Conservation (phyloP, 1,284 basidiomycete genomes). For the Bondarzewia mesenterica region DNA sequence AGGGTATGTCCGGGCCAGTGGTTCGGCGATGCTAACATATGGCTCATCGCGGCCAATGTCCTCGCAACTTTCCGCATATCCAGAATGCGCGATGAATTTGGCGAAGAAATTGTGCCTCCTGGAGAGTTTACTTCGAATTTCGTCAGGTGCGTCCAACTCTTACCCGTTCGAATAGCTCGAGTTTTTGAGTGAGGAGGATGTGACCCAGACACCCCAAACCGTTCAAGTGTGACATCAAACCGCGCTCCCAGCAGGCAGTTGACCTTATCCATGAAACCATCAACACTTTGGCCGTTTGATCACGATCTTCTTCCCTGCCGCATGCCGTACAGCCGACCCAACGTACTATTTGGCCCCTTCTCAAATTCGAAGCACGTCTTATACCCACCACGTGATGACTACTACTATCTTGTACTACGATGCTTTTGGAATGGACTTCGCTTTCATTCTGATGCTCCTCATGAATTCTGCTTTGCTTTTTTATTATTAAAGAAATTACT, state of each 20-base stretch:
- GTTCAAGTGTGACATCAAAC: constrained; percentile 12
- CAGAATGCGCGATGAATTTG: constrained; percentile 6
- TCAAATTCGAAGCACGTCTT: neutral
- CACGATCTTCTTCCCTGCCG: neutral
- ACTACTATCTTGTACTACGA: neutral
- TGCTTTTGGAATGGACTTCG: neutral
- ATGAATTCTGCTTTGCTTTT: neutral
- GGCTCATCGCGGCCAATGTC: constrained; percentile 10
- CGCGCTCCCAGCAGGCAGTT: constrained; percentile 7
- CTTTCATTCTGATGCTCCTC: too few species aligned
- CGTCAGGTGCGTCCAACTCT: constrained; percentile 10
- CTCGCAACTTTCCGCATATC: constrained; percentile 9
- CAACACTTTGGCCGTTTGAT: neutral
- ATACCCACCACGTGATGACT: neutral
- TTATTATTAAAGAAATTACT: neutral
- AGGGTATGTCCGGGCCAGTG: constrained; percentile 17
- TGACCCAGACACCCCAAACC: constrained; percentile 7
- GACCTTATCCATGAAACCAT: constrained; percentile 6
- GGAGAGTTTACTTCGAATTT: constrained; percentile 8
- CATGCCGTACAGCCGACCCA: neutral
- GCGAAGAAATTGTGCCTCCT: constrained; percentile 10
- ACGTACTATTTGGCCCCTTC: neutral
- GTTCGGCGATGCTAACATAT: constrained; percentile 15
- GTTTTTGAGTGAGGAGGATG: neutral
- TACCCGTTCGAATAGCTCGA: too few species aligned